Percentiles rank a stretch among this genome's conserved stretches.
Evolutionary conservation across 768 basidiomycete species (phyloP).

Genomic region (Tricholoma saponaceum): DNA sequence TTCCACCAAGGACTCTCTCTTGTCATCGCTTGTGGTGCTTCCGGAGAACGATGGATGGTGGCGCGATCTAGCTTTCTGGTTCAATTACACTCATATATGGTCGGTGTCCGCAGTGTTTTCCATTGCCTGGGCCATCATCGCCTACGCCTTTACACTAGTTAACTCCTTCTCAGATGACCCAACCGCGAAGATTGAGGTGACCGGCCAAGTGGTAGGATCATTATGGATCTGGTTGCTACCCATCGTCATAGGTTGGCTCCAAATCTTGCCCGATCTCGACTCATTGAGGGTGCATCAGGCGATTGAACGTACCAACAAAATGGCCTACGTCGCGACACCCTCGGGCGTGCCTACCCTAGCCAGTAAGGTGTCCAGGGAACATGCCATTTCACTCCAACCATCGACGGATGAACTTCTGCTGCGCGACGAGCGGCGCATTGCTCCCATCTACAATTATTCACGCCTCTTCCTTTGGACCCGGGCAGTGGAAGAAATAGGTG

Average conservation of each 20-base stretch:
- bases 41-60: constrained; percentile 41
- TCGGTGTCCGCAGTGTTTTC: constrained; percentile 34
- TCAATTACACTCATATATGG: constrained; percentile 35
- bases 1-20: constrained; percentile 19
- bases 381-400: constrained; percentile 20
- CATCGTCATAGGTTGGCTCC: constrained; percentile 39
- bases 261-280: constrained; percentile 40
- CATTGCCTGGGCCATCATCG: constrained; percentile 42
- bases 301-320: constrained; percentile 24
- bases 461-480: constrained; percentile 25
- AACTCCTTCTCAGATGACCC: constrained; percentile 25
- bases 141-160: constrained; percentile 37
- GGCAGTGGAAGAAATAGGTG: constrained; percentile 19
- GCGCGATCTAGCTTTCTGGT: constrained; percentile 24
- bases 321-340: constrained; percentile 22
- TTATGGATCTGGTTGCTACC: constrained; percentile 44
- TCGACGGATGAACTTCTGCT: constrained; percentile 7
- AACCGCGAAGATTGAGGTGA: constrained; percentile 22
- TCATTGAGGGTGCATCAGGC: constrained; percentile 24
- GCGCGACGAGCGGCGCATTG: constrained; percentile 17
- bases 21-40: constrained; percentile 39
- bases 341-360: not conserved
- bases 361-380: not conserved
- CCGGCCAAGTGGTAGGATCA: constrained; percentile 37
- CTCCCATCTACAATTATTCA: constrained; percentile 28